These are phyloP conservation scores for Rhodofomes roseus DNA, from an alignment of 1,284 basidiomycete species.

Conservation along the genomic window DNA sequence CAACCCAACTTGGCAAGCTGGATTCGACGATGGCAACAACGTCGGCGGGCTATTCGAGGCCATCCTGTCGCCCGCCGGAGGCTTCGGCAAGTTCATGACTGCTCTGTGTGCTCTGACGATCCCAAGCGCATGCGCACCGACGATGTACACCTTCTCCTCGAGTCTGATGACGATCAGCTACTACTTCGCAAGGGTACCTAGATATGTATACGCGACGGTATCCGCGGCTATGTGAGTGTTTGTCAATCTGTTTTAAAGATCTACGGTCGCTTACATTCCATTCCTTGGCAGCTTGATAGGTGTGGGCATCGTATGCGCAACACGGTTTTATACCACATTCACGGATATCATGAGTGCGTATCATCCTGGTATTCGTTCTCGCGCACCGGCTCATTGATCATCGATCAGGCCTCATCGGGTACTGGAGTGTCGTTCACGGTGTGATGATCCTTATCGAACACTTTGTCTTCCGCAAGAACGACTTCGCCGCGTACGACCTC, in stretches of 20 bases:
- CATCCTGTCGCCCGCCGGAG: slow-evolving; percentile 40
- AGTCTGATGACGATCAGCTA: slow-evolving; percentile 68
- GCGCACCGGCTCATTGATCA: too few species aligned
- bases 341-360: slow-evolving; percentile 50
- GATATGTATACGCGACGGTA: slow-evolving; percentile 69
- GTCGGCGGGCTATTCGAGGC: slow-evolving; percentile 48
- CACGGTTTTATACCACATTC: slow-evolving; percentile 54
- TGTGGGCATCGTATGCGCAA: slow-evolving; percentile 55
- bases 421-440: slow-evolving; percentile 54
- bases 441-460: slow-evolving; percentile 57
- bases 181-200: slow-evolving; percentile 55
- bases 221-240: slow-evolving; percentile 62
- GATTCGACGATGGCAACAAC: slow-evolving; percentile 51
- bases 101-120: slow-evolving; percentile 54
- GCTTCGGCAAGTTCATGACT: slow-evolving; percentile 58
- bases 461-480: slow-evolving; percentile 45
- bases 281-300: slow-evolving; percentile 45
- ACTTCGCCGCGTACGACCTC: slow-evolving; percentile 33
- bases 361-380: neutral
- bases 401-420: slow-evolving; percentile 51
- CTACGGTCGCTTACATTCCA: neutral
- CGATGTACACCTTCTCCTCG: slow-evolving; percentile 76
- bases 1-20: slow-evolving; percentile 53
- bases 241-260: neutral
- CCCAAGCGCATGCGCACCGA: slow-evolving; percentile 61